Evolutionary conservation across 163 green algal species (phyloP), one percentile per base, ranked within the genome.

Genomic region (Chlamydomonas reinhardtii): DNA sequence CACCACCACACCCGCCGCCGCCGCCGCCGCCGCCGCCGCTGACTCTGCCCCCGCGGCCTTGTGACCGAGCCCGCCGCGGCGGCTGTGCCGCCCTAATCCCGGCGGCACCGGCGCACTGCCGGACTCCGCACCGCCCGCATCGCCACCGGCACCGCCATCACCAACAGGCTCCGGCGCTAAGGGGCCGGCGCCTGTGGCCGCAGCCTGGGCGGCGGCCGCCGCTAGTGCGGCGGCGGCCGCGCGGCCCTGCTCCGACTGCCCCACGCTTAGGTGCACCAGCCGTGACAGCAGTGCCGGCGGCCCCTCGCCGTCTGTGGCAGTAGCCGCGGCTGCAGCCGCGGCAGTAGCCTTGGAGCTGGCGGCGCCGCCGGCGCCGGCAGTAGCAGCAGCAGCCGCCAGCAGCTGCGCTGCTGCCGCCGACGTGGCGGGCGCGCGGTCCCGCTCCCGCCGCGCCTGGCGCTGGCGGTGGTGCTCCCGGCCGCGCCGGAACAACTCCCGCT

Each of bases 401-500:
- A 17, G 29, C 31, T 31, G 19, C 68, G 34, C 68, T 0, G 9
- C 68, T n/a, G 68, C 24, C 68, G 34, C 68, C 68, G 19, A 25
- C 32, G 34, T 52, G 65, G n/a, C 31, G 6, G 19, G 71, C 71
- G 34, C 24, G 4, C 9, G 25, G 32, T 74, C 78, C 0, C 24
- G 54, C 43, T 86, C 69, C 34, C 69, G 32, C 69, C 79, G 48
- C 48, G 56, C 69, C 54, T 86, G 69, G 29, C 79, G 69, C 69
- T 66, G 69, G 27, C 81, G 56, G 32, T 74, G 19, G 56, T 66
- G 56, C 70, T 87, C 70, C 4, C 81, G 70, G 71, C 81, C 81
- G 1, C 70, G 70, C 25, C 64, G 71, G 39, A 87, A 81, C 6
- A 87, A 71, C 79, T 70, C 68, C 68, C 79, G 48, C 54, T 85